phyloP scores from a whole-genome alignment of 2,329 filamentous ascomycete species.

The Scytalidium sp. region DNA sequence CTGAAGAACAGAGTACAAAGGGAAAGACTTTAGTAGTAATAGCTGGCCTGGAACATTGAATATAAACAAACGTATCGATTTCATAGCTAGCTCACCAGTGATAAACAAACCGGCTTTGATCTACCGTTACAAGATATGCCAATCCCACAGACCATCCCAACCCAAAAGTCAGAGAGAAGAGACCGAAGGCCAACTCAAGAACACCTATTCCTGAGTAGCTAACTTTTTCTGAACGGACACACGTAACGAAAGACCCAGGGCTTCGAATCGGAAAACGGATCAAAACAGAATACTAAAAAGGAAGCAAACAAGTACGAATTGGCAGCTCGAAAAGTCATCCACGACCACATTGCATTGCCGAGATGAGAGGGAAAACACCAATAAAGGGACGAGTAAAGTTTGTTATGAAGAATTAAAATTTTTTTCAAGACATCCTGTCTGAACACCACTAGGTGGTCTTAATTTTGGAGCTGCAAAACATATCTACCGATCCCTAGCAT shows the following conservation, averaged over 20 bases:
- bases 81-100: background rate
- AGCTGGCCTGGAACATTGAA: no score
- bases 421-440: background rate
- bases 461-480: background rate
- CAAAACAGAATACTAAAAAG: background rate
- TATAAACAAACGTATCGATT: no score
- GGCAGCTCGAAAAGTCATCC: background rate
- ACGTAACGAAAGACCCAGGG: slow-evolving; percentile 2
- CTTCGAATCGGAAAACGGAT: slow-evolving; percentile 6
- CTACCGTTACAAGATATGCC: slow-evolving; percentile 17
- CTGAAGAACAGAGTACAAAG: no score
- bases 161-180: slow-evolving; percentile 1
- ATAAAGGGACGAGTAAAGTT: background rate
- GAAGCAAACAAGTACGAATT: background rate
- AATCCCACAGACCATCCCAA: background rate
- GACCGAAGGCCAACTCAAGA: slow-evolving; percentile 10
- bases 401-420: background rate
- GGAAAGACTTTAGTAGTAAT: no score
- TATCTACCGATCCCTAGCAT: background rate
- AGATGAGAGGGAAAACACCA: background rate
- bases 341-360: background rate
- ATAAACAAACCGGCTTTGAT: slow-evolving; percentile 5
- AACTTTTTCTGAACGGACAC: slow-evolving; percentile 3
- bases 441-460: slow-evolving; percentile 1
- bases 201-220: slow-evolving; percentile 13